A percentile compares a stretch with the other conserved stretches of the same genome.
Evolutionary conservation across 2,329 filamentous ascomycete genomes (phyloP).

Genomic region (Bipolaris victoriae): DNA sequence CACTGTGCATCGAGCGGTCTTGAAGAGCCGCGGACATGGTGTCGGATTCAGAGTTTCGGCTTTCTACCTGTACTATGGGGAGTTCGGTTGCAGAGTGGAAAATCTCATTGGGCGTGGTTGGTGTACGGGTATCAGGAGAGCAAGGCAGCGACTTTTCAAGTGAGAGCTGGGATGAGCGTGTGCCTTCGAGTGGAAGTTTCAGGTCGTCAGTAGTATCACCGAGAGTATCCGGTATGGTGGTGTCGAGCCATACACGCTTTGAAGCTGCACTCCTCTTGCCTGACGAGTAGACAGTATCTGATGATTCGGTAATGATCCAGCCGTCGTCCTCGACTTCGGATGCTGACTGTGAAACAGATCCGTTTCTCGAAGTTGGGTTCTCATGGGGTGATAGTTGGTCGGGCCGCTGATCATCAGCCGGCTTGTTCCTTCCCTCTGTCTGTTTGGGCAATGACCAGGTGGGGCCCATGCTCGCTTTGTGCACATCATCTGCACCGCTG

Average conservation of each 20-base stretch:
- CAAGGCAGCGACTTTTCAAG: slow-evolving; percentile 46
- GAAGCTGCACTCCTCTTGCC: slow-evolving; percentile 29
- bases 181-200: slow-evolving; percentile 50
- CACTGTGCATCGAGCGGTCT: slow-evolving; percentile 33
- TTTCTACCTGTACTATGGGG: slow-evolving; percentile 59
- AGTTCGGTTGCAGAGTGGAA: slow-evolving; percentile 58
- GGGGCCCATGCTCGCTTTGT: slow-evolving; percentile 40
- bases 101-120: slow-evolving; percentile 51
- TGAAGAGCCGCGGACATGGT: slow-evolving; percentile 47
- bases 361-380: slow-evolving; percentile 21
- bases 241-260: slow-evolving; percentile 51
- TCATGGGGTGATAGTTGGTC: slow-evolving; percentile 34
- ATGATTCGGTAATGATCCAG: slow-evolving; percentile 45
- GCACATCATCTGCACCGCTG: slow-evolving; percentile 37
- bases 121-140: slow-evolving; percentile 44
- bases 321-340: slow-evolving; percentile 49
- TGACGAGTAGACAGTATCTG: slow-evolving; percentile 29
- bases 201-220: slow-evolving; percentile 37
- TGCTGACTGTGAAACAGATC: slow-evolving; percentile 34
- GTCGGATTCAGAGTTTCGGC: slow-evolving; percentile 51
- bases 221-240: slow-evolving; percentile 45
- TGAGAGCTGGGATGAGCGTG: slow-evolving; percentile 42
- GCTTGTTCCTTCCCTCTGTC: slow-evolving; percentile 30
- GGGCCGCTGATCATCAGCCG: slow-evolving; percentile 33
- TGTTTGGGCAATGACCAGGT: slow-evolving; percentile 32